Evolutionary conservation across 2,329 filamentous ascomycete species (phyloP), one percentile per base, ranked within the genome.

Genomic region (Colletotrichum caudatum): DNA sequence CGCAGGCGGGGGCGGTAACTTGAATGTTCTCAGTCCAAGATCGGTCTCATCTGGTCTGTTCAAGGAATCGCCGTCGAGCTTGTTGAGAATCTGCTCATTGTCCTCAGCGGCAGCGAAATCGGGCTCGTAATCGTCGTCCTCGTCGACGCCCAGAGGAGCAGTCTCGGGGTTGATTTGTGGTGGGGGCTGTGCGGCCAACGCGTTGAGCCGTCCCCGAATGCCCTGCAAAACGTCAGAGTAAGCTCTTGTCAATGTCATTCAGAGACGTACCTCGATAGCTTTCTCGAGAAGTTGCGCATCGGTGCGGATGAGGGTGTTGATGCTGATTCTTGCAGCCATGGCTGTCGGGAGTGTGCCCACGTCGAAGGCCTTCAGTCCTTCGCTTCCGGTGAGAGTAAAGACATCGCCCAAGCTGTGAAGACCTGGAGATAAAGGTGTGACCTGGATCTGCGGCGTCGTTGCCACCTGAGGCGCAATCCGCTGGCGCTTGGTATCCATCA

Each of bases 71-170:
- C 89, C 89, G 78, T 95, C 93, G 18, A 94, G 85, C 78, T 93
- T 93, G 80, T 95, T 93, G 60, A 92, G 82, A 41, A 94, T 91
- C 77, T 95, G 93, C 77, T 94, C 92, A 1, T 89, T 89, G 74
- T 94, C 91, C 79, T 97, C 94, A 46, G 90, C 89, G 11, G 92
- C 88, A 71, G 92, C 90, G 75, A 94, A 94, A 77, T 97, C 93
- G 0, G 95, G 95, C 77, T 98, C 95, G 78, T 98, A 98, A 70
- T 85, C 83, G 56, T 97, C 94, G 53, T 97, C 94, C 11, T 92
- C 91, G 8, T 92, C 90, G 4, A 93, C 90, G 35, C 88, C 89
- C 2, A 91, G 80, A 1, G 88, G 88, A 18, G 88, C 85, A 2
- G 89, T 91, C 65, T 89, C 87, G 9, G 89, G 84, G 73, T 89